Conservation (phyloP, 2,329 filamentous ascomycete species). For the Trichoderma sp. region DNA sequence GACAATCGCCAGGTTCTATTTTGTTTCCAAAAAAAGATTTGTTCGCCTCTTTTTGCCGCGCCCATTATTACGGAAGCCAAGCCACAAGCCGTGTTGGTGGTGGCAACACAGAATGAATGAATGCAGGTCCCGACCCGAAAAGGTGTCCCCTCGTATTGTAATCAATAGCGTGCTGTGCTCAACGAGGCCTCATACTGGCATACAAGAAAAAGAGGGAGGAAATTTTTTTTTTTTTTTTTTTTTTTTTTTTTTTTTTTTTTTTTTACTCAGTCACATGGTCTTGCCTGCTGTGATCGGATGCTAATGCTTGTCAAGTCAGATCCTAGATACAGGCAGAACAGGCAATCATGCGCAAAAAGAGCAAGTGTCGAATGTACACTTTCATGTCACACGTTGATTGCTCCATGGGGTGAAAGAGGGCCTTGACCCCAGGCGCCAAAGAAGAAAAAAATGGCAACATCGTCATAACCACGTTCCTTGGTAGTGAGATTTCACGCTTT, state of each 20-base stretch:
- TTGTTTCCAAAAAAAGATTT: slow-evolving; percentile 15
- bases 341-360: neutral
- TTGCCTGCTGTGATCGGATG: neutral
- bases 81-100: neutral
- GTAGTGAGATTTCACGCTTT: neutral
- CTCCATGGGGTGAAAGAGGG: neutral
- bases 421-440: neutral
- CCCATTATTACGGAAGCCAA: neutral
- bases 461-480: neutral
- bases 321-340: neutral
- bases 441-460: neutral
- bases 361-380: neutral
- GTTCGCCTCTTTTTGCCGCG: neutral
- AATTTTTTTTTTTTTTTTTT: too few relatives aligned
- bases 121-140: neutral
- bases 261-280: slow-evolving; percentile 7
- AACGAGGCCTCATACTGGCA: neutral
- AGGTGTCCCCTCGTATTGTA: slow-evolving; percentile 14
- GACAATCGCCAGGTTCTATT: neutral
- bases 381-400: neutral
- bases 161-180: neutral
- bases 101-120: neutral
- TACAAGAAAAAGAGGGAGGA: neutral
- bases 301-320: neutral
- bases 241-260: too few relatives aligned